Evolutionary conservation across 768 basidiomycete genomes (phyloP).

Genomic region (Suillus hirtellus): DNA sequence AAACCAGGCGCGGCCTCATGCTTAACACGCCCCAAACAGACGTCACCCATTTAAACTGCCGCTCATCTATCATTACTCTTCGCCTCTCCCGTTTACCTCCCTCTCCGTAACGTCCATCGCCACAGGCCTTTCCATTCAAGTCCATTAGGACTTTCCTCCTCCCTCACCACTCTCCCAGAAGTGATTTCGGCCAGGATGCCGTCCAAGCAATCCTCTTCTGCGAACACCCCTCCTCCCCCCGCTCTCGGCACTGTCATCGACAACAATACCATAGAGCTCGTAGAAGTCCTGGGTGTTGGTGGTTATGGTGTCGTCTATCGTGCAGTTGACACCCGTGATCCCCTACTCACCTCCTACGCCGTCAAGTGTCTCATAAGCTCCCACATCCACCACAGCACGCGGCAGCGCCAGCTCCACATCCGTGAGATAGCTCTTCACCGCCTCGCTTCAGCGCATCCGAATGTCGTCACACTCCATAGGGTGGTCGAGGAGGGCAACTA

Average conservation of each 20-base stretch:
- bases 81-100: slow-evolving; percentile 26
- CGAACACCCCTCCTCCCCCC: slow-evolving; percentile 47
- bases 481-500: slow-evolving; percentile 80
- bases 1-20: slow-evolving; percentile 37
- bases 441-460: slow-evolving; percentile 70
- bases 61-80: slow-evolving; percentile 22
- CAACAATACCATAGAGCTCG: slow-evolving; percentile 76
- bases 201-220: slow-evolving; percentile 32
- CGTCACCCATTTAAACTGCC: slow-evolving; percentile 35
- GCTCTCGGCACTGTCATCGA: slow-evolving; percentile 81
- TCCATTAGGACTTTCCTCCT: slow-evolving; percentile 25
- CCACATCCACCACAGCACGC: slow-evolving; percentile 40
- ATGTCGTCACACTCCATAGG: slow-evolving; percentile 87
- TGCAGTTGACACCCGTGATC: slow-evolving; percentile 61
- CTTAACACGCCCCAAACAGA: slow-evolving; percentile 35
- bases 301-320: slow-evolving; percentile 97
- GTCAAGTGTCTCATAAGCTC: slow-evolving; percentile 86
- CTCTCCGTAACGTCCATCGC: slow-evolving; percentile 22
- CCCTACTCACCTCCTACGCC: slow-evolving; percentile 63
- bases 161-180: slow-evolving; percentile 15
- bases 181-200: slow-evolving; percentile 29
- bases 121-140: slow-evolving; percentile 23
- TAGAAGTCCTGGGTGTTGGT: slow-evolving; percentile 86
- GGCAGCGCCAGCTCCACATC: slow-evolving; percentile 76
- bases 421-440: slow-evolving; percentile 86